These are phyloP conservation scores for Emericellopsis cladophorae DNA, from an alignment of 2,329 filamentous ascomycete genomes.

Conservation along the genomic window DNA sequence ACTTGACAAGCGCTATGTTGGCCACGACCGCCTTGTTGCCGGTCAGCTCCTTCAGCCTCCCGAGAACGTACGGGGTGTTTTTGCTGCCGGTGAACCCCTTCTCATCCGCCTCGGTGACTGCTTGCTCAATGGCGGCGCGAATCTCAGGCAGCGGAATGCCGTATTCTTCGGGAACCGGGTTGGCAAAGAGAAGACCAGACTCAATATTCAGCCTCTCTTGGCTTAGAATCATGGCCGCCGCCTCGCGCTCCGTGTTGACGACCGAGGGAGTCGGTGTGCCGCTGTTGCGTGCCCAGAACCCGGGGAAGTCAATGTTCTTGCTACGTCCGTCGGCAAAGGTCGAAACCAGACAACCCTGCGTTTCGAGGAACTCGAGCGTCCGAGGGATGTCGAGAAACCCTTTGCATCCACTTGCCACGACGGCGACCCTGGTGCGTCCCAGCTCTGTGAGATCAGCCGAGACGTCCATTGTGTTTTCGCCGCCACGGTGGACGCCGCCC, in stretches of 20 bases:
- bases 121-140: constrained; percentile 54
- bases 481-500: constrained; percentile 86
- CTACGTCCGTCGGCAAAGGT: constrained; percentile 78
- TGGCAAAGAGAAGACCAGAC: constrained; percentile 78
- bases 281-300: constrained; percentile 86
- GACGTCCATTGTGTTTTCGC: constrained; percentile 77
- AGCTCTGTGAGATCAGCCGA: constrained; percentile 93
- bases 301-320: constrained; percentile 71
- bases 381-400: constrained; percentile 87
- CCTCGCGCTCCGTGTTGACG: constrained; percentile 64
- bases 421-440: constrained; percentile 75
- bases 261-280: constrained; percentile 67
- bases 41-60: constrained; percentile 68
- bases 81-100: constrained; percentile 58
- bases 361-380: constrained; percentile 68
- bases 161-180: constrained; percentile 63
- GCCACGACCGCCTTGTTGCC: constrained; percentile 57
- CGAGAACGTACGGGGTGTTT: constrained; percentile 77
- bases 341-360: constrained; percentile 65
- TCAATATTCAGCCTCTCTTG: constrained; percentile 60
- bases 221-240: constrained; percentile 77
- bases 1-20: constrained; percentile 51
- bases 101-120: constrained; percentile 49
- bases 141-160: constrained; percentile 62
- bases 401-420: constrained; percentile 86